Evolutionary conservation across 345 rosid genomes (phyloP).

Genomic region (Hibiscus trionum): DNA sequence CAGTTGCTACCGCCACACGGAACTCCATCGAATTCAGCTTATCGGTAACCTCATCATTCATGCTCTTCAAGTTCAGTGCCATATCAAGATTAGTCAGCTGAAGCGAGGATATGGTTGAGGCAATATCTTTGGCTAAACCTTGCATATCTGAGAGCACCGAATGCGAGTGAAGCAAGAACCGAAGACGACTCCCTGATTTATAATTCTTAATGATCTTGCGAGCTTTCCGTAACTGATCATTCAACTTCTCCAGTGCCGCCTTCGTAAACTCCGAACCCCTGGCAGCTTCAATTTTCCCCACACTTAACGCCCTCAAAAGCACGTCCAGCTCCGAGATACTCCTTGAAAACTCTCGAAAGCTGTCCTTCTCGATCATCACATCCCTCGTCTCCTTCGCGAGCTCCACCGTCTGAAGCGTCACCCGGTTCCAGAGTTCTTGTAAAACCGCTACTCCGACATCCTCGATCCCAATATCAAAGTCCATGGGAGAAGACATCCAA

Average conservation of each 20-base stretch:
- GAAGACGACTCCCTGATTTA: slow-evolving; percentile 31
- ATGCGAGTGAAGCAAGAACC: slow-evolving; percentile 28
- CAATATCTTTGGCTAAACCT: slow-evolving; percentile 34
- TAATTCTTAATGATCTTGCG: slow-evolving; percentile 25
- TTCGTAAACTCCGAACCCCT: slow-evolving; percentile 28
- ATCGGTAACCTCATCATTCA: slow-evolving; percentile 17
- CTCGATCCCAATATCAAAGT: slow-evolving; percentile 18
- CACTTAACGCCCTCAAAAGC: slow-evolving; percentile 26
- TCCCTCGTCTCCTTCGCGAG: slow-evolving; percentile 32
- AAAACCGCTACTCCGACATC: slow-evolving; percentile 26
- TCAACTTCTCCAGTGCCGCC: slow-evolving; percentile 22
- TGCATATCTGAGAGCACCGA: slow-evolving; percentile 25
- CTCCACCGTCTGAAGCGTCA: slow-evolving; percentile 23
- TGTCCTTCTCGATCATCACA: slow-evolving; percentile 26
- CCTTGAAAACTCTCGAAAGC: slow-evolving; percentile 30
- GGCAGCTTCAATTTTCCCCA: slow-evolving; percentile 25
- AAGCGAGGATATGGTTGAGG: slow-evolving; percentile 34
- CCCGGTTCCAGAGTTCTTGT: slow-evolving; percentile 38
- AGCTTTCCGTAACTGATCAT: slow-evolving; percentile 23
- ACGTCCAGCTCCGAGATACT: slow-evolving; percentile 22
- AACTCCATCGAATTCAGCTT: slow-evolving; percentile 30
- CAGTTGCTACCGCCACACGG: slow-evolving; percentile 15
- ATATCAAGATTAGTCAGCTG: slow-evolving; percentile 36
- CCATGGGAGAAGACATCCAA: not conserved
- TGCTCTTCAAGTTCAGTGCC: slow-evolving; percentile 25